Evolutionary conservation across 2,329 filamentous ascomycete species (phyloP).

Genomic region (Bimuria novae-zelandiae): DNA sequence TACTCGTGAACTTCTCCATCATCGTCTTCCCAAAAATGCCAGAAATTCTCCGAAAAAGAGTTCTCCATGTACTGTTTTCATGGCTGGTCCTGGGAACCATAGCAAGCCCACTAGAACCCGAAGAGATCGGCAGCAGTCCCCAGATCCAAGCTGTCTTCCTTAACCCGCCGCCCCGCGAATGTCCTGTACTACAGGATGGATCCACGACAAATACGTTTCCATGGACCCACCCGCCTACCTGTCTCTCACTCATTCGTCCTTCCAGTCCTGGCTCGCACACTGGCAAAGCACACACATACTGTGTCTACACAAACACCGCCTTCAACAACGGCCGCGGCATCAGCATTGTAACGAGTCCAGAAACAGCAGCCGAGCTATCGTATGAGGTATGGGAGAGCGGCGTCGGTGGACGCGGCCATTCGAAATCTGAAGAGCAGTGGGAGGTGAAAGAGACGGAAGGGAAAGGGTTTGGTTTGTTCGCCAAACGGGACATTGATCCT

Average conservation of each 20-base stretch:
- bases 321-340: conserved; percentile 36
- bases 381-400: conserved; percentile 11
- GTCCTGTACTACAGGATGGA: conserved; percentile 30
- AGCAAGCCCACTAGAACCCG: neutral
- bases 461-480: conserved; percentile 35
- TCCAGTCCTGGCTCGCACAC: conserved; percentile 8
- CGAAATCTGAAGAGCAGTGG: conserved; percentile 9
- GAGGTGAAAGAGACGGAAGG: conserved; percentile 26
- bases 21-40: neutral
- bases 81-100: neutral
- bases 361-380: conserved; percentile 26
- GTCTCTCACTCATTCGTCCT: conserved; percentile 21
- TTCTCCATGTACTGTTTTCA: neutral
- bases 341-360: conserved; percentile 34
- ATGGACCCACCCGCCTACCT: conserved; percentile 37
- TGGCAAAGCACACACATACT: conserved; percentile 21
- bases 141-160: conserved; percentile 26
- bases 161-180: conserved; percentile 18
- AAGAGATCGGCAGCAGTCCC: conserved; percentile 21
- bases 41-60: neutral
- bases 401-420: neutral
- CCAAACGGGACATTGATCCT: conserved; percentile 22
- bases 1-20: neutral
- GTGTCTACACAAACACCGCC: conserved; percentile 31
- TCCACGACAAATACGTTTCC: conserved; percentile 31